These are phyloP conservation scores for Podaxis pistillaris DNA, from an alignment of 768 basidiomycete species.

Conservation along the genomic window DNA sequence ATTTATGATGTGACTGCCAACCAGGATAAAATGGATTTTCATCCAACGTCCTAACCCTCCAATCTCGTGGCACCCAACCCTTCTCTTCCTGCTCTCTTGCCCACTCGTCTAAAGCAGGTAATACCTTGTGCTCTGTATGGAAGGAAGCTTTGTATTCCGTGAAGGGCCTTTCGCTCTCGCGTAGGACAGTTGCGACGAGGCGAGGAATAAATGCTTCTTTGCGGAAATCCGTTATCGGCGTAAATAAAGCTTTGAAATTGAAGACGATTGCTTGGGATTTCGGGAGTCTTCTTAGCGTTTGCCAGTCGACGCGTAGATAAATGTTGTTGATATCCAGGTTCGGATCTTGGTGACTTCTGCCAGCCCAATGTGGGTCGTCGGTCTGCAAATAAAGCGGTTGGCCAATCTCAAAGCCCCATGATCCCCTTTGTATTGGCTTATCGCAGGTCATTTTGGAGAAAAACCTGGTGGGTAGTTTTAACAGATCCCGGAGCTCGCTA, in stretches of 20 bases:
- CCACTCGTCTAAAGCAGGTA: slow-evolving; percentile 48
- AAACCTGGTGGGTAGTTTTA: slow-evolving; percentile 29
- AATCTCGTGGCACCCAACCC: slow-evolving; percentile 43
- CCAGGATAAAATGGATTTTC: slow-evolving; percentile 53
- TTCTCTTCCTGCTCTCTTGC: slow-evolving; percentile 46
- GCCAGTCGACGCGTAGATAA: slow-evolving; percentile 53
- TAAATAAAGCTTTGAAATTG: slow-evolving; percentile 55
- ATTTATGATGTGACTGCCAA: slow-evolving; percentile 27
- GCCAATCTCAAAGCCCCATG: slow-evolving; percentile 52
- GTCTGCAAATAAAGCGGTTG: slow-evolving; percentile 45
- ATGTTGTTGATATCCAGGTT: slow-evolving; percentile 39
- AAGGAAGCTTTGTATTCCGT: slow-evolving; percentile 43
- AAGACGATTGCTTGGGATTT: slow-evolving; percentile 47
- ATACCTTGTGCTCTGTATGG: slow-evolving; percentile 39
- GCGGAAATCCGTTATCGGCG: slow-evolving; percentile 41
- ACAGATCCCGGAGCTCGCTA: neutral
- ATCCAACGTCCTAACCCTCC: slow-evolving; percentile 48
- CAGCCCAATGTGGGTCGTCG: slow-evolving; percentile 34
- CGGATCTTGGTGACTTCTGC: slow-evolving; percentile 31
- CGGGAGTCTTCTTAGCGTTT: slow-evolving; percentile 49
- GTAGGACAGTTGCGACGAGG: slow-evolving; percentile 41
- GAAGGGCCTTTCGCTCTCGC: slow-evolving; percentile 37
- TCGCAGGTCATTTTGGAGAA: slow-evolving; percentile 46
- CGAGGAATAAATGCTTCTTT: slow-evolving; percentile 48
- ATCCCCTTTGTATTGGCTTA: slow-evolving; percentile 52